Evolutionary conservation across 495 filamentous ascomycete genomes (phyloP), one percentile per base, ranked within the genome.

Genomic region (Corynascus novoguineensis): DNA sequence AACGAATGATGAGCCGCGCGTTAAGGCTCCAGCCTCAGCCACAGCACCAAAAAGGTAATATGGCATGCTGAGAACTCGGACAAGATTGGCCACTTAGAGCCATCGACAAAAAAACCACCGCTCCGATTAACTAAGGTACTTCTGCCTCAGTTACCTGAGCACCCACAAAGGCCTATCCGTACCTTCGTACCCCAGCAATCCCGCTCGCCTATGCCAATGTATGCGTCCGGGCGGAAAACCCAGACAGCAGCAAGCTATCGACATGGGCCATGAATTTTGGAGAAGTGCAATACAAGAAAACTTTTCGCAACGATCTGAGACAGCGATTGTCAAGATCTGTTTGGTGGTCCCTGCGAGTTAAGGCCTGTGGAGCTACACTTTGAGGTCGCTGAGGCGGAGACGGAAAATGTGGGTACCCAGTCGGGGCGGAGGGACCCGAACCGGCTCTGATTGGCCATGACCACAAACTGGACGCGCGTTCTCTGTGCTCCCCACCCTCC

Each of bases 391-490:
- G 60, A 53, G 60, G 60, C 60, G 64, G 64, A 63, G 60, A 49
- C 58, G 38, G 22, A 46, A 3, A 5, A 53, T 50, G 65, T 65
- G 60, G 54, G 61, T 59, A 50, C 52, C 52, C 55, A 29, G 37
- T 64, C 65, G 61, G 42, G 61, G 63, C 63, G 65, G 59, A 65
- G 65, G 62, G 60, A 59, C 56, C 58, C 45, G 58, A 46, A 19
- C 37, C 5, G 25, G 17, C 24, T 9, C 38, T 68, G 56, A 68
- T 65, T 65, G 60, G 60, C 41, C 50, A 21, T 37, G 47, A 12
- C 22, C 22, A 15, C 49, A 46, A 58, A 53, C 54, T 54, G 62
- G 61, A 65, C 65, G 65, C 65, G 65, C 65, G 65, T 68, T 62
- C 64, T 62, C 62, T 53, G 46, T 64, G 59, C 59, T 47, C 61